Evolutionary conservation across 1,139 yeast genomes (phyloP).

Genomic region (Debaryomyces udenii): DNA sequence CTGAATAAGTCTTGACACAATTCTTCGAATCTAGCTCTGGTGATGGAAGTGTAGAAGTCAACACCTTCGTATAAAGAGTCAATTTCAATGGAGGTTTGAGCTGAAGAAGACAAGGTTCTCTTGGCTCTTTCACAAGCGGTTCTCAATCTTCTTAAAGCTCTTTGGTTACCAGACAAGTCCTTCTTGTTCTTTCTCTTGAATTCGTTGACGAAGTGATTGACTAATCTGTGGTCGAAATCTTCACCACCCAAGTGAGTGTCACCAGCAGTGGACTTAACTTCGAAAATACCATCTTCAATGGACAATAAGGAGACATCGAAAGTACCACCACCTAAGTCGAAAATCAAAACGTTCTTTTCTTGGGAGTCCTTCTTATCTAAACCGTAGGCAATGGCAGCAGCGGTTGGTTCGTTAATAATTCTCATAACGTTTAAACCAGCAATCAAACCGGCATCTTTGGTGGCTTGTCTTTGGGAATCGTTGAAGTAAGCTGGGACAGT

Average conservation of each 20-base stretch:
- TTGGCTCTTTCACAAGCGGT: conserved; percentile 99
- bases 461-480: conserved; percentile 55
- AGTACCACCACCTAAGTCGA: conserved; percentile 57
- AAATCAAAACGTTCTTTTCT: conserved; percentile 68
- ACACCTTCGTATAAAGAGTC: conserved; percentile 96
- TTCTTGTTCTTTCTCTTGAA: conserved; percentile 96
- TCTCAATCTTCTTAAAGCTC: conserved; percentile 97
- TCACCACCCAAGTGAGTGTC: conserved; percentile 99
- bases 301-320: conserved; percentile 70
- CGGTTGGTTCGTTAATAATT: conserved; percentile 55
- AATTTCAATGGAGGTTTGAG: conserved; percentile 95
- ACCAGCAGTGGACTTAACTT: conserved; percentile 98
- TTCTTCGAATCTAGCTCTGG: conserved; percentile 99
- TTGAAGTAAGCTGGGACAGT: conserved; percentile 56
- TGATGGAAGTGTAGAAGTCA: conserved; percentile 93
- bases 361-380: conserved; percentile 67
- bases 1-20: conserved; percentile 94
- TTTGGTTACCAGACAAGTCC: conserved; percentile 87
- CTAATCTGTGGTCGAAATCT: conserved; percentile 54
- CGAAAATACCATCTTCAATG: conserved; percentile 95
- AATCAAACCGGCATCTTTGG: conserved; percentile 53
- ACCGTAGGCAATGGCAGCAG: conserved; percentile 55
- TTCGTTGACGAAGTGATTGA: conserved; percentile 85
- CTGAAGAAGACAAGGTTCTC: conserved; percentile 96
- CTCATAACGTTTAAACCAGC: conserved; percentile 54